phyloP scores from a whole-genome alignment of 805 yeast genomes.

The Hanseniaspora singularis region DNA sequence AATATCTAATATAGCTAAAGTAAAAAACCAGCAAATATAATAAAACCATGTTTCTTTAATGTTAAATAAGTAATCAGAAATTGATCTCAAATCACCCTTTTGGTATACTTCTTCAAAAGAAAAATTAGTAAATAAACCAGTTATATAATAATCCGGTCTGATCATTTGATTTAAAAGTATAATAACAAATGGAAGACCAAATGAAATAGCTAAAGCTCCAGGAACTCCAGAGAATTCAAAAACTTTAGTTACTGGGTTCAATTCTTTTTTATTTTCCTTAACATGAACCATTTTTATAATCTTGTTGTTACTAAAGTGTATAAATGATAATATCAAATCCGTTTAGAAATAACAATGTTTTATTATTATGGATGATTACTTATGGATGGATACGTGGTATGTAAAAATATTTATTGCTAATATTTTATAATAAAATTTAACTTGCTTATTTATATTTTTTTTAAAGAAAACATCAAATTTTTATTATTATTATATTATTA shows the following conservation, averaged over 20 bases:
- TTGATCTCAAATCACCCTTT: conserved; percentile 28
- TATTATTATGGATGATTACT: too few relatives aligned
- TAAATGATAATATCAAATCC: too few relatives aligned
- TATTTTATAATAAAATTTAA: too few relatives aligned
- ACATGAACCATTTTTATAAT: background rate
- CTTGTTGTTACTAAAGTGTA: too few relatives aligned
- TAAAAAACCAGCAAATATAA: conserved; percentile 62
- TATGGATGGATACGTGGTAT: too few relatives aligned
- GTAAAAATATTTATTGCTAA: too few relatives aligned
- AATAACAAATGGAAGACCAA: conserved; percentile 56
- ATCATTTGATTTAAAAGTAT: conserved; percentile 47
- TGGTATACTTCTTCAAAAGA: conserved; percentile 31
- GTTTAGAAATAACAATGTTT: too few relatives aligned
- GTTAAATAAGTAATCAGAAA: conserved; percentile 28
- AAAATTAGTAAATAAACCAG: conserved; percentile 34
- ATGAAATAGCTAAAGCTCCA: conserved; percentile 58
- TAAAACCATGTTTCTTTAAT: conserved; percentile 45
- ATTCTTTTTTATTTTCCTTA: conserved; percentile 8
- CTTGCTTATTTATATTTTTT: too few relatives aligned
- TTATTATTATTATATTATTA: too few relatives aligned
- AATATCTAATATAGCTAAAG: conserved; percentile 50
- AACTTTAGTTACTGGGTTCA: conserved; percentile 63
- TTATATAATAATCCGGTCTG: conserved; percentile 45
- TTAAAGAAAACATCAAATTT: too few relatives aligned
- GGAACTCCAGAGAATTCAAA: conserved; percentile 66